These are phyloP conservation scores for Exophiala aquamarina DNA, from an alignment of 2,329 filamentous ascomycete genomes.

Conservation along the genomic window DNA sequence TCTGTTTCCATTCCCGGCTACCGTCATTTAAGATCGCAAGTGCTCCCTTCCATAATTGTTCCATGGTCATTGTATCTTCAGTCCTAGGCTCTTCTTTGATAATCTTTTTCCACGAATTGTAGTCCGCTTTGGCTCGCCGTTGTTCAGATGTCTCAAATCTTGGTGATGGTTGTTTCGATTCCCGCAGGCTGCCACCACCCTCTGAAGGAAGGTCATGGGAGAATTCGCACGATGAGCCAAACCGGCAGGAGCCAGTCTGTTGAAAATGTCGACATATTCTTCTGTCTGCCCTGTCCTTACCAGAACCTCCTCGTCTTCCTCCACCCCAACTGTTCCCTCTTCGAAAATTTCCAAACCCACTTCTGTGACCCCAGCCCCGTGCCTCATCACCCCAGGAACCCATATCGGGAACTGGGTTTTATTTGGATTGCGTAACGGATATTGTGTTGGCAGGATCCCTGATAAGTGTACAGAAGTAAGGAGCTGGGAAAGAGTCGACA, in stretches of 20 bases:
- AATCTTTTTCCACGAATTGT: constrained; percentile 32
- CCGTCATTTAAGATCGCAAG: constrained; percentile 30
- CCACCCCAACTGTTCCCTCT: neutral
- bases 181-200: neutral
- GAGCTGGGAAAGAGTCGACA: neutral
- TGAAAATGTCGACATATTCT: constrained; percentile 6
- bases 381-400: neutral
- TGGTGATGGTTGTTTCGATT: neutral
- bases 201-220: constrained; percentile 5
- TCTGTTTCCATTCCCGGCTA: constrained; percentile 34
- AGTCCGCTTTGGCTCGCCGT: constrained; percentile 27
- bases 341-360: neutral
- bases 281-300: neutral
- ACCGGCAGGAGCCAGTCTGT: constrained; percentile 1
- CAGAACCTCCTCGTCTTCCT: neutral
- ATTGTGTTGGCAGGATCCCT: neutral
- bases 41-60: constrained; percentile 32
- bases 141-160: constrained; percentile 26
- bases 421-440: neutral
- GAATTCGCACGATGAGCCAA: constrained; percentile 9
- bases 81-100: constrained; percentile 26
- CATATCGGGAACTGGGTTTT: neutral
- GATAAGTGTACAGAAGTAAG: neutral
- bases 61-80: constrained; percentile 24
- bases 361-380: neutral